phyloP scores from a whole-genome alignment of 768 basidiomycete species.

The Boletellus emodensis region DNA sequence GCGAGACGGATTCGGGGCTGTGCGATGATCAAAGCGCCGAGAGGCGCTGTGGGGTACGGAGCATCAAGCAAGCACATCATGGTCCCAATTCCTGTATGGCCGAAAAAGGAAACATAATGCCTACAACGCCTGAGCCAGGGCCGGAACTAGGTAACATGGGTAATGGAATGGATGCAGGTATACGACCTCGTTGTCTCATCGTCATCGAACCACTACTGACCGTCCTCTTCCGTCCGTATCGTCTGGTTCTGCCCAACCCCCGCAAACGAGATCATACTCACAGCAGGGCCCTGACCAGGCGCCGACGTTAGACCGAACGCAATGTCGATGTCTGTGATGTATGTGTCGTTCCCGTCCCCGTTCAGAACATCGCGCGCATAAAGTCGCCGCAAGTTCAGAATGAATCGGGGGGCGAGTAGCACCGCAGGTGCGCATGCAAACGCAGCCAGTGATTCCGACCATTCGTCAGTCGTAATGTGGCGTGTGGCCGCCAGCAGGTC shows the following conservation, averaged over 20 bases:
- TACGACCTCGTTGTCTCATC: no score
- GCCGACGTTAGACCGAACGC: neutral
- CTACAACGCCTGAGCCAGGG: no score
- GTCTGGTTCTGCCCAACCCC: neutral
- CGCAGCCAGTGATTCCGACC: neutral
- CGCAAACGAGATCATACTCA: neutral
- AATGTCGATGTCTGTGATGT: no score
- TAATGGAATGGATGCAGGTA: no score
- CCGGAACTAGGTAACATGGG: no score
- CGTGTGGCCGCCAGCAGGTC: neutral
- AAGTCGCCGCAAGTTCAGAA: neutral
- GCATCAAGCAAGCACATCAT: no score
- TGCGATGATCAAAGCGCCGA: no score
- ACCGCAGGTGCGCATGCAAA: neutral
- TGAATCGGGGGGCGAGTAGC: neutral
- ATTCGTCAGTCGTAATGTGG: neutral
- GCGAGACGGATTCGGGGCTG: no score
- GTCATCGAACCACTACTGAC: no score
- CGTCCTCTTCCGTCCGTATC: neutral
- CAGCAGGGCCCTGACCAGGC: neutral
- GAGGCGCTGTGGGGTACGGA: no score
- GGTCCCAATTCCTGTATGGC: no score
- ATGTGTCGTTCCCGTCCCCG: neutral
- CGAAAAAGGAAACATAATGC: no score
- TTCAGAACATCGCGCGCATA: neutral